Percentiles rank a stretch among this genome's conserved stretches.
Conservation (phyloP, 768 basidiomycete species). For the Leccinum barrowsii region DNA sequence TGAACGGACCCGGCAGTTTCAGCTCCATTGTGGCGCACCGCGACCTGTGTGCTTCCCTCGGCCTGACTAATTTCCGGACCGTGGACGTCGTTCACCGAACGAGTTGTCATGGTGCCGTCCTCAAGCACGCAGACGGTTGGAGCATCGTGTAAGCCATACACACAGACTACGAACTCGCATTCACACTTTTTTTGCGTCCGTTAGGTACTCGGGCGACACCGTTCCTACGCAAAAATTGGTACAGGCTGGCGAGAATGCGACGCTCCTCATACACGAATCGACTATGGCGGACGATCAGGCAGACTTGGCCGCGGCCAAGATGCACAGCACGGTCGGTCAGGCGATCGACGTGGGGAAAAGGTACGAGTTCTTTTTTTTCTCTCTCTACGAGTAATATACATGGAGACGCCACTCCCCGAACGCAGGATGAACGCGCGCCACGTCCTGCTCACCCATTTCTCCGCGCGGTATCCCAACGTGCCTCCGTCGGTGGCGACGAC, state of each 20-base stretch:
- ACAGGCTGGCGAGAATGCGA: constrained; percentile 59
- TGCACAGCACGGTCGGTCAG: constrained; percentile 88
- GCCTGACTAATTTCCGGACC: constrained; percentile 56
- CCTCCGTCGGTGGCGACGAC: constrained; percentile 43
- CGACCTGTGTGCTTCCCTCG: constrained; percentile 50
- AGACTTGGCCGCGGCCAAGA: constrained; percentile 69
- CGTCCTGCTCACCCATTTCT: constrained; percentile 93
- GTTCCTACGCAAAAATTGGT: constrained; percentile 69
- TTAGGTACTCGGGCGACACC: constrained; percentile 83
- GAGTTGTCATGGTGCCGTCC: constrained; percentile 65
- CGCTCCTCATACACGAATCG: constrained; percentile 90
- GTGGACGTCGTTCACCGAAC: constrained; percentile 75
- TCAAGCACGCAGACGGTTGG: constrained; percentile 61
- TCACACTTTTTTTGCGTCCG: neutral
- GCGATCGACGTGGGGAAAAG: constrained; percentile 73
- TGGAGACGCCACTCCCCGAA: neutral
- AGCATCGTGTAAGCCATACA: constrained; percentile 43
- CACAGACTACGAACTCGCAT: no score
- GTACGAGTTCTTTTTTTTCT: constrained; percentile 38
- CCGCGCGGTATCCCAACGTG: constrained; percentile 87
- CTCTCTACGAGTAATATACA: neutral
- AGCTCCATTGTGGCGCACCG: constrained; percentile 44
- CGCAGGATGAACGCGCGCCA: constrained; percentile 80
- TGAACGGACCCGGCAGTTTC: neutral
- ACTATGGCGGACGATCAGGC: constrained; percentile 85